A percentile compares a stretch with the other conserved stretches of the same genome.
Evolutionary conservation across 1,284 basidiomycete genomes (phyloP).

Genomic region (Sporisorium graminicola): DNA sequence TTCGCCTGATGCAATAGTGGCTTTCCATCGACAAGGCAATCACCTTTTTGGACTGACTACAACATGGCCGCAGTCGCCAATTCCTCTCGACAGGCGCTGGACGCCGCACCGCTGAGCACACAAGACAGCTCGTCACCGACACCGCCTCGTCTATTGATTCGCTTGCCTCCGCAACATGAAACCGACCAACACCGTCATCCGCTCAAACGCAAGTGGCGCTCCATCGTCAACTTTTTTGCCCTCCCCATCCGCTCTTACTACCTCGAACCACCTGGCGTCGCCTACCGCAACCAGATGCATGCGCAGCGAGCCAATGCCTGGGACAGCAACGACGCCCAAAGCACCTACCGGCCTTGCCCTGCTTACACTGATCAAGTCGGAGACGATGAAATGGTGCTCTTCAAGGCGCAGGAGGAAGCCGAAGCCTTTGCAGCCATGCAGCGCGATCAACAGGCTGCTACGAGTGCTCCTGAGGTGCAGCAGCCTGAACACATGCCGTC

Average conservation of each 20-base stretch:
- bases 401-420: slow-evolving; percentile 45
- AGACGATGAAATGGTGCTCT: slow-evolving; percentile 54
- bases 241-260: slow-evolving; percentile 54
- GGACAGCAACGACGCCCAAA: slow-evolving; percentile 15
- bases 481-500: neutral
- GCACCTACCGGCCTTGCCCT: slow-evolving; percentile 31
- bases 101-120: slow-evolving; percentile 1
- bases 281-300: slow-evolving; percentile 29
- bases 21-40: neutral
- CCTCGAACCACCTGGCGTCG: slow-evolving; percentile 29
- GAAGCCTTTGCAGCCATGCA: slow-evolving; percentile 23
- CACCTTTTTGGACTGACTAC: neutral
- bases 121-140: neutral
- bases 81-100: slow-evolving; percentile 10
- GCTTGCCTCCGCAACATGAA: slow-evolving; percentile 4
- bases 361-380: slow-evolving; percentile 43
- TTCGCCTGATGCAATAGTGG: neutral
- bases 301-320: slow-evolving; percentile 9
- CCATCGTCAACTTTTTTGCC: slow-evolving; percentile 50
- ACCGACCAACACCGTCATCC: slow-evolving; percentile 18
- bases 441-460: slow-evolving; percentile 6
- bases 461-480: no score
- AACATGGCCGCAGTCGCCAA: slow-evolving; percentile 27
- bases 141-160: slow-evolving; percentile 17
- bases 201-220: slow-evolving; percentile 47